Evolutionary conservation across 2,329 filamentous ascomycete genomes (phyloP).

Genomic region (Diaporthe helianthi): DNA sequence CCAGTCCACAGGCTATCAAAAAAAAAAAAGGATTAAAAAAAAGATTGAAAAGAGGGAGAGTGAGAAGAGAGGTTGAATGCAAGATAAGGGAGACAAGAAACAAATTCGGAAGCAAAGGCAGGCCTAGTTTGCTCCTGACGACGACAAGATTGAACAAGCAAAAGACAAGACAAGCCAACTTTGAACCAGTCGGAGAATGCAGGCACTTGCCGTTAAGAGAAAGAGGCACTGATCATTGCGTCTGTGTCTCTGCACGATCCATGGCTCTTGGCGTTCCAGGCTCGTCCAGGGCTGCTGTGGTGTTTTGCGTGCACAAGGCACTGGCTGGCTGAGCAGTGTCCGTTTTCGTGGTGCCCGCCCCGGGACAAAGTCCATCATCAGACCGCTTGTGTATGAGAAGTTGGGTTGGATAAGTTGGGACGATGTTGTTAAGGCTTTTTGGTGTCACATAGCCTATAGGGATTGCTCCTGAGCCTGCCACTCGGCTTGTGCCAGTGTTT

Average conservation of each 20-base stretch:
- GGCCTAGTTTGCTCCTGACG: conserved; percentile 22
- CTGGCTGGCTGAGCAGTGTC: conserved; percentile 17
- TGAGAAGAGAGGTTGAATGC: conserved; percentile 19
- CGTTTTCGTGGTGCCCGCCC: neutral
- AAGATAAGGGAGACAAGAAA: conserved; percentile 16
- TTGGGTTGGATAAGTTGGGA: conserved; percentile 25
- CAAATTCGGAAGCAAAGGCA: conserved; percentile 9
- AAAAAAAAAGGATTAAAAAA: too few relatives aligned
- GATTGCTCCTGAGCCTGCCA: neutral
- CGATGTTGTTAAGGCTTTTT: conserved; percentile 6
- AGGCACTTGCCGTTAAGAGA: conserved; percentile 20
- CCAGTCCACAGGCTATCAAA: conserved; percentile 17
- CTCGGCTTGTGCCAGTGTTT: conserved; percentile 25
- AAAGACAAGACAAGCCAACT: conserved; percentile 3
- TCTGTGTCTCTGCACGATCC: conserved; percentile 7
- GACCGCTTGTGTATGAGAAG: conserved; percentile 32
- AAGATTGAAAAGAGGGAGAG: neutral
- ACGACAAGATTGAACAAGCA: conserved; percentile 1
- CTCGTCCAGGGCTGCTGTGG: conserved; percentile 21
- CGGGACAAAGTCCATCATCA: conserved; percentile 19
- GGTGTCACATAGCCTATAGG: neutral
- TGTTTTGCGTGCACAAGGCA: neutral
- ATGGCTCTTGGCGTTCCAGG: conserved; percentile 29
- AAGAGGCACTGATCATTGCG: conserved; percentile 1
- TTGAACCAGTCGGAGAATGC: neutral